These are phyloP conservation scores for Cercospora janseana DNA, from an alignment of 2,329 filamentous ascomycete species.

Conservation along the genomic window DNA sequence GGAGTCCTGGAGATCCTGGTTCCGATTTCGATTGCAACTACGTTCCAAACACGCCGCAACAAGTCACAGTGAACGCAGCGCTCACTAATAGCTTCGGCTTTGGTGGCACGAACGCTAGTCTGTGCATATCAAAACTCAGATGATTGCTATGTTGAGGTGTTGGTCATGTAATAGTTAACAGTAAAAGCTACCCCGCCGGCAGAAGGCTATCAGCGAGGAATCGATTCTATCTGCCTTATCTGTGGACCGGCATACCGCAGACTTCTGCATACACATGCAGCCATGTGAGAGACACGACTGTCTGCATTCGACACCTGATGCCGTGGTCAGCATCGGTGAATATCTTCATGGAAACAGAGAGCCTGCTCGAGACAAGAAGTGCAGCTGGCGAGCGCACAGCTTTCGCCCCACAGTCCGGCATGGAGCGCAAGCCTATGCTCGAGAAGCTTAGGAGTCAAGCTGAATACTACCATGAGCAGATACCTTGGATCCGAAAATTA, in stretches of 20 bases:
- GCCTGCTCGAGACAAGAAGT: not conserved
- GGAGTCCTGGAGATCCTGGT: slow-evolving; percentile 58
- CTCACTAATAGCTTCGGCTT: slow-evolving; percentile 97
- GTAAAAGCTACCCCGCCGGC: slow-evolving; percentile 21
- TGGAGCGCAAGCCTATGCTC: slow-evolving; percentile 16
- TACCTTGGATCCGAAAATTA: slow-evolving; percentile 56
- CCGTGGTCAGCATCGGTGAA: too few relatives aligned
- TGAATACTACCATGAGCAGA: slow-evolving; percentile 47
- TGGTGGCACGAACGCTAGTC: slow-evolving; percentile 88
- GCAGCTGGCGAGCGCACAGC: not conserved
- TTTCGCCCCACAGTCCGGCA: slow-evolving; percentile 15
- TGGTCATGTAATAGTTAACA: slow-evolving; percentile 1
- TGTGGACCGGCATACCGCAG: not conserved
- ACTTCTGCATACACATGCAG: not conserved
- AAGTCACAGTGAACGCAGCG: slow-evolving; percentile 68
- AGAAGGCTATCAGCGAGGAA: not conserved
- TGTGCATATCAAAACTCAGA: slow-evolving; percentile 65
- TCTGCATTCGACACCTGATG: too few relatives aligned
- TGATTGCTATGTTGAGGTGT: not conserved
- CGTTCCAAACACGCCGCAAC: slow-evolving; percentile 68
- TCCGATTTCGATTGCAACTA: slow-evolving; percentile 79
- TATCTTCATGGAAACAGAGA: slow-evolving; percentile 2
- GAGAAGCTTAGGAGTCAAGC: slow-evolving; percentile 27
- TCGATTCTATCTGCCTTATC: not conserved
- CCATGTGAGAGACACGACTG: too few relatives aligned